Evolutionary conservation across 345 rosid genomes (phyloP), one percentile per base, ranked within the genome.

Genomic region (Anacardium occidentale): DNA sequence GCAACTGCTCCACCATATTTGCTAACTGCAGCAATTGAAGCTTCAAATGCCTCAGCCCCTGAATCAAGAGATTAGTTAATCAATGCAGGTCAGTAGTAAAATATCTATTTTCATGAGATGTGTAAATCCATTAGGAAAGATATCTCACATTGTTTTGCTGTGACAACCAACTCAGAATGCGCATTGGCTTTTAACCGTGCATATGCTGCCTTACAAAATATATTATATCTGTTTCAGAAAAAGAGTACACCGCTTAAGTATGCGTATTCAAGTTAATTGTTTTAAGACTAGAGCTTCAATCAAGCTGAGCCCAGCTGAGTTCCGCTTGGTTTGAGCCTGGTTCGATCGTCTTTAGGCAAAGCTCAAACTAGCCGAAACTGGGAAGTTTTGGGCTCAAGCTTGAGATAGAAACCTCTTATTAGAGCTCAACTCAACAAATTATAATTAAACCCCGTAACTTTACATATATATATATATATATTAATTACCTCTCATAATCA

Each of bases 1-100:
- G 97, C 98, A 77, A 76, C 72, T 64, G 99, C 99, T 42, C 99
- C 98, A 15, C 99, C 97, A 59, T 94, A 94, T 79, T 86, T 94
- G 82, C 98, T 94, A 59, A 94, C 90, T 2, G 97, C 92, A 69
- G 89, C 67, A 68, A 91, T 89, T 66, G 97, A 79, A 82, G 96
- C 87, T 82, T 91, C 89, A 65, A 94, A 86, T 68, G 95, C 91
- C 82, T 85, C 89, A 50, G 86, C 82, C 98, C 98, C 98, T 94
- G 90, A 71, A 75, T 63, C 58, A 58, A 59, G 76, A 78, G 25
- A 72, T 13, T 52, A 13, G 44, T 64, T 56, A 26, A 72, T 66
- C 68, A 75, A 47, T 50, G 58, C 51, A 62, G 57, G 42, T 45
- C 32, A 29, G 32, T 52, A 37, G 55, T 57, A 57, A 14, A 10